phyloP scores from a whole-genome alignment of 306 rosid species.

The Cucurbita moschata region DNA sequence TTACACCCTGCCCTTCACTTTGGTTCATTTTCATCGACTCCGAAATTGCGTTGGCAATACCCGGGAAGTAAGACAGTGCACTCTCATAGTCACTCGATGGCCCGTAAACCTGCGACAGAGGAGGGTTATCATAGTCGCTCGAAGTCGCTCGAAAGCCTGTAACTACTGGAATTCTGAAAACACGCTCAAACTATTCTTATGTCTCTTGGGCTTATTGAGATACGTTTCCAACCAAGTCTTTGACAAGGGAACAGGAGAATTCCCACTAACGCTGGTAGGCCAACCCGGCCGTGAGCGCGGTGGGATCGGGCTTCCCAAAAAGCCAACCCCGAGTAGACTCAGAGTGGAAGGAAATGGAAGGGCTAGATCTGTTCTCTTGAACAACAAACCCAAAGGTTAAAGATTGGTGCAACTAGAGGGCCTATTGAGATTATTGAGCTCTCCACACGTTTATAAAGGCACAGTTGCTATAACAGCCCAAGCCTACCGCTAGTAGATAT shows the following conservation, averaged over 20 bases:
- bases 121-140: not conserved
- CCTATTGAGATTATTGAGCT: not conserved
- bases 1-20: conserved; percentile 23
- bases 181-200: not conserved
- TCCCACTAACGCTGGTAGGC: no score
- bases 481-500: no score
- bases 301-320: no score
- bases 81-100: conserved; percentile 42
- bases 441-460: not conserved
- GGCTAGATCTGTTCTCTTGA: not conserved
- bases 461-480: no score
- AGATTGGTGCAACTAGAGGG: not conserved
- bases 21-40: conserved; percentile 15
- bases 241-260: no score
- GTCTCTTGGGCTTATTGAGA: not conserved
- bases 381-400: not conserved
- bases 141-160: no score
- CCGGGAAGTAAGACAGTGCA: conserved; percentile 60
- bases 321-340: not conserved
- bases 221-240: no score
- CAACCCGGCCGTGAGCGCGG: no score
- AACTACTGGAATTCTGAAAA: not conserved
- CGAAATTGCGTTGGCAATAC: conserved; percentile 55
- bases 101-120: conserved; percentile 44
- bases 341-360: not conserved